Evolutionary conservation across 1,139 yeast genomes (phyloP).

Genomic region (Saccharomyces hybrid): DNA sequence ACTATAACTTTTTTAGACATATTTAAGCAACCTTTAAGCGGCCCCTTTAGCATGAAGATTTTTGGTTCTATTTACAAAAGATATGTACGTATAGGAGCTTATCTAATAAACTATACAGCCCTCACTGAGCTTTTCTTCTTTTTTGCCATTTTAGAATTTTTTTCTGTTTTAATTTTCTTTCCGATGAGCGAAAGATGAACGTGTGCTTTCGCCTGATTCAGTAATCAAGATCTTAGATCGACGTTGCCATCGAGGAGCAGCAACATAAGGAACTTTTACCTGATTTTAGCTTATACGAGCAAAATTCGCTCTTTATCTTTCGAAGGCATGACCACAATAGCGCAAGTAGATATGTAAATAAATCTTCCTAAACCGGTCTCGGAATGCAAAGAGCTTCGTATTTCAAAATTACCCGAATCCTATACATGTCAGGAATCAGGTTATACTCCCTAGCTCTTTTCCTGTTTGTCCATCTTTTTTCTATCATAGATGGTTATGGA

Average conservation of each 20-base stretch:
- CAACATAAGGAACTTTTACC: neutral
- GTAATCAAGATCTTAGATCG: neutral
- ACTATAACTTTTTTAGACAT: slow-evolving; percentile 40
- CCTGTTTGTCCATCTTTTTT: neutral
- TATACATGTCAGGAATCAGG: neutral
- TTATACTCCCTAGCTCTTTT: neutral
- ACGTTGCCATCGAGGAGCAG: neutral
- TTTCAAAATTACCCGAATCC: neutral
- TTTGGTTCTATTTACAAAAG: neutral
- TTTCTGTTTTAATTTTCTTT: neutral
- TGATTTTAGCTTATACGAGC: neutral
- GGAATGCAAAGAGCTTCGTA: neutral
- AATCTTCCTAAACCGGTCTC: neutral
- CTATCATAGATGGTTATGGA: neutral
- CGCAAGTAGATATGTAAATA: neutral
- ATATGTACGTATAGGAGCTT: neutral
- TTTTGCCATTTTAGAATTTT: neutral
- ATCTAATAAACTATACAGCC: neutral
- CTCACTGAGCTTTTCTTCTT: neutral
- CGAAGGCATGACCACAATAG: neutral
- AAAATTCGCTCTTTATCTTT: neutral
- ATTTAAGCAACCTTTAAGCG: neutral
- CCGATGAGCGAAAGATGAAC: neutral
- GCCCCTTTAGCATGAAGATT: neutral
- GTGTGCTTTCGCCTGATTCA: neutral